Conservation (phyloP, 192 early-diverging fungal genomes). For the Linnemannia hyalina region DNA sequence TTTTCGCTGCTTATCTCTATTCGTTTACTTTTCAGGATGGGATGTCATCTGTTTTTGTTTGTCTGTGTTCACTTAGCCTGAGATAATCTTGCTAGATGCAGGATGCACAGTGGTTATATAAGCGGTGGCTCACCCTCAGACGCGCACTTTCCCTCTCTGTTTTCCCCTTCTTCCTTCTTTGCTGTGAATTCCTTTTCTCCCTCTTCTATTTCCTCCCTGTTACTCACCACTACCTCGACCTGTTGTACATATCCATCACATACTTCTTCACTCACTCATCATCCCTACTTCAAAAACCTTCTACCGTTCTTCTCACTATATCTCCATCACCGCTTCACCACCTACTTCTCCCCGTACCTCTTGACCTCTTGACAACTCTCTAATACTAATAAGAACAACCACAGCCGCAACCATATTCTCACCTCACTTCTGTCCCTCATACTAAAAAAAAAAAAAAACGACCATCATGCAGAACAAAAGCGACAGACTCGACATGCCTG, state of each 20-base stretch:
- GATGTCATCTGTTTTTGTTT: neutral
- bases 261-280: neutral
- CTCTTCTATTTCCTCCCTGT: neutral
- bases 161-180: neutral
- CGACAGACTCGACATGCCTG: constrained; percentile 24
- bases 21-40: neutral
- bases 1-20: neutral
- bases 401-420: too few relatives aligned
- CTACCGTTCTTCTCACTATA: neutral
- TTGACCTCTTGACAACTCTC: too few relatives aligned
- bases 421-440: neutral
- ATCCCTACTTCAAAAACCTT: neutral
- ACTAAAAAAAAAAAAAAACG: neutral
- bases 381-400: too few relatives aligned
- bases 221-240: neutral
- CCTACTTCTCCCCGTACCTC: neutral
- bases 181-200: neutral
- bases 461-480: constrained; percentile 31
- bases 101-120: neutral
- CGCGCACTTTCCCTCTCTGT: neutral
- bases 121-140: neutral
- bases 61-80: neutral
- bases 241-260: neutral
- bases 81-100: too few relatives aligned
- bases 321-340: neutral